Evolutionary conservation across 2,329 filamentous ascomycete genomes (phyloP).

Genomic region (Fusarium transvaalense): DNA sequence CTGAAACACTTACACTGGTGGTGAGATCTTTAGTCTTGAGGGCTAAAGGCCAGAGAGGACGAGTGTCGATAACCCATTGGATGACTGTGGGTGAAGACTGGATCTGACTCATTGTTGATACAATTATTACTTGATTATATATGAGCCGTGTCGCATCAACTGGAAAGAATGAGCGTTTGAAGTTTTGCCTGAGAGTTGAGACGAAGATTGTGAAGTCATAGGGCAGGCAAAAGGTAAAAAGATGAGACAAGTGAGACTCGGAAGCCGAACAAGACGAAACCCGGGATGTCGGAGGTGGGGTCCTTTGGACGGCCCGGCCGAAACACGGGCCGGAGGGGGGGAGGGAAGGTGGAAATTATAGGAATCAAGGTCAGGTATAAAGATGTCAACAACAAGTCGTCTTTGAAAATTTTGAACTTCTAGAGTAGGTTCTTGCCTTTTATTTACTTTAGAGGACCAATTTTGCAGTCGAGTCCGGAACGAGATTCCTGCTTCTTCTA

Average conservation of each 20-base stretch:
- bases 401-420: background rate
- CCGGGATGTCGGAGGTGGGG: constrained; percentile 38
- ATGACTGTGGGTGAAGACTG: constrained; percentile 57
- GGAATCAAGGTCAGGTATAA: constrained; percentile 9
- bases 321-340: constrained; percentile 34
- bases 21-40: constrained; percentile 62
- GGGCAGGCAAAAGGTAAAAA: background rate
- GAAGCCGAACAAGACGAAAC: constrained; percentile 37
- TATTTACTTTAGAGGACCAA: constrained; percentile 15
- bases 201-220: background rate
- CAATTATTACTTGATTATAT: constrained; percentile 1
- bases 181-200: background rate
- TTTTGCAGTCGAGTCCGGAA: constrained; percentile 38
- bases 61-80: constrained; percentile 74
- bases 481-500: constrained; percentile 29
- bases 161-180: constrained; percentile 9
- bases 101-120: constrained; percentile 26
- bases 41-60: constrained; percentile 67
- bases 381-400: background rate
- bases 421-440: constrained; percentile 23
- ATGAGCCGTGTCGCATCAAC: background rate
- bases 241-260: constrained; percentile 40
- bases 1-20: constrained; percentile 56
- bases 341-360: background rate
- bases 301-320: constrained; percentile 15